These are phyloP conservation scores for Gentiana macrophylla DNA, from an alignment of 257 asterid species.

Conservation along the genomic window DNA sequence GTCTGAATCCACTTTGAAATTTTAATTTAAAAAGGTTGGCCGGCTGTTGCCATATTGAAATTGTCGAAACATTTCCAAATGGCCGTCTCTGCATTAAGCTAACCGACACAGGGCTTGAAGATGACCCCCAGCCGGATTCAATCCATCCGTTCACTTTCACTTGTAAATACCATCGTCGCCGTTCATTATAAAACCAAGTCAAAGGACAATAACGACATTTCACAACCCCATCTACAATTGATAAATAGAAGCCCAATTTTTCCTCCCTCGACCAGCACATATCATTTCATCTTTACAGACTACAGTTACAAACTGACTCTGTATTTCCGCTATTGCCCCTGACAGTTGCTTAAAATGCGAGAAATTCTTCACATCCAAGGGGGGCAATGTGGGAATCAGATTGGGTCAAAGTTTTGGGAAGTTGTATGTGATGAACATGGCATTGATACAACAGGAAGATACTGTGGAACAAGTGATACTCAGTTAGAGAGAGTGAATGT, in stretches of 20 bases:
- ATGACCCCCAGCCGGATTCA: not conserved
- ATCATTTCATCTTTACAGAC: not conserved
- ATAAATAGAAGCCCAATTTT: not conserved
- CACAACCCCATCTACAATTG: not conserved
- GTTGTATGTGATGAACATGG: slow-evolving; percentile 8
- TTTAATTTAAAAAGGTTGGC: no score
- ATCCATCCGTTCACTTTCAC: not conserved
- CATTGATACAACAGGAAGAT: slow-evolving; percentile 5
- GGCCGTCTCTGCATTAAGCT: not conserved
- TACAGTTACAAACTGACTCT: not conserved
- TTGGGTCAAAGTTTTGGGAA: no score
- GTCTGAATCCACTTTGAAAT: no score
- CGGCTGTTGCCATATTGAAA: no score
- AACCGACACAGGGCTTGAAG: not conserved
- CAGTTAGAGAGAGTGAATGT: slow-evolving; percentile 9
- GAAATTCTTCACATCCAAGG: slow-evolving; percentile 4
- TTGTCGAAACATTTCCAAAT: slow-evolving; percentile 1
- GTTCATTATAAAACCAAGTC: not conserved
- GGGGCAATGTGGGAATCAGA: no score
- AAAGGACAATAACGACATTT: not conserved
- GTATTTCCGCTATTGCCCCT: slow-evolving; percentile 2
- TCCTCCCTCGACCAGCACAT: not conserved
- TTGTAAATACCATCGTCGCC: not conserved
- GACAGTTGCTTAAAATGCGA: slow-evolving; percentile 3
- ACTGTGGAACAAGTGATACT: slow-evolving; percentile 1